A percentile compares a stretch with the other conserved stretches of the same genome.
phyloP scores from a whole-genome alignment of 1,284 basidiomycete species.

The Boletus calvinii region DNA sequence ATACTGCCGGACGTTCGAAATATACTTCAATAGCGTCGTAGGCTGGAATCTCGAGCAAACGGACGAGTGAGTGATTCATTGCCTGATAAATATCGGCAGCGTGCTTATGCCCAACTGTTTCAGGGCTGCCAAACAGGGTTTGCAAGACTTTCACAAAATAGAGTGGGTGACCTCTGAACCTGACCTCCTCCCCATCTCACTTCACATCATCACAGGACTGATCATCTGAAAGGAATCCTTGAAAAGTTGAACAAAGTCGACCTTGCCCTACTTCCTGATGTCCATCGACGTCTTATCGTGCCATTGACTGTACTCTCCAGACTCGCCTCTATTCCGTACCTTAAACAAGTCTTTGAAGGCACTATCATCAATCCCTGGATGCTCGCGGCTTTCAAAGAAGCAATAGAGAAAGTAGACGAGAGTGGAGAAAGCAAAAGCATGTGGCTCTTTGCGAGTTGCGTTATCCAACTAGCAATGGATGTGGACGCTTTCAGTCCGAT shows the following conservation, averaged over 20 bases:
- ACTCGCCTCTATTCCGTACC: not conserved
- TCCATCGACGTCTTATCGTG: slow-evolving; percentile 5
- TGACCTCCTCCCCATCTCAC: not conserved
- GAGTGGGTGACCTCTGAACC: not conserved
- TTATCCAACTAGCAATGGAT: slow-evolving; percentile 1
- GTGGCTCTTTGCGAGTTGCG: slow-evolving; percentile 2
- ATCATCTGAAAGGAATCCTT: not conserved
- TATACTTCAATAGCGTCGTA: slow-evolving; percentile 37
- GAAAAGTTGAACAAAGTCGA: not conserved
- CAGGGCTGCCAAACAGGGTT: not conserved
- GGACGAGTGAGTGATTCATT: not conserved
- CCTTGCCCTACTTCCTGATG: not conserved
- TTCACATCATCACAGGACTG: not conserved
- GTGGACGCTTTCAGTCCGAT: not conserved
- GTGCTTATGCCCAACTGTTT: not conserved
- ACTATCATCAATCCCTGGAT: not conserved
- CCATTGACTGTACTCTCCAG: slow-evolving; percentile 7
- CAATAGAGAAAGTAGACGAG: not conserved
- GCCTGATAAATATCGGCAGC: not conserved
- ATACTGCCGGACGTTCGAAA: slow-evolving; percentile 36
- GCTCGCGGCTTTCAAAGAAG: not conserved
- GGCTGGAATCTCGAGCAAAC: not conserved
- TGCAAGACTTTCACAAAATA: not conserved
- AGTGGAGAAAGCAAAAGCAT: not conserved
- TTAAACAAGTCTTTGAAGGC: not conserved